A percentile compares a stretch with the other conserved stretches of the same genome.
Conservation (phyloP, 2,329 filamentous ascomycete species). For the Helminthosporium solani region DNA sequence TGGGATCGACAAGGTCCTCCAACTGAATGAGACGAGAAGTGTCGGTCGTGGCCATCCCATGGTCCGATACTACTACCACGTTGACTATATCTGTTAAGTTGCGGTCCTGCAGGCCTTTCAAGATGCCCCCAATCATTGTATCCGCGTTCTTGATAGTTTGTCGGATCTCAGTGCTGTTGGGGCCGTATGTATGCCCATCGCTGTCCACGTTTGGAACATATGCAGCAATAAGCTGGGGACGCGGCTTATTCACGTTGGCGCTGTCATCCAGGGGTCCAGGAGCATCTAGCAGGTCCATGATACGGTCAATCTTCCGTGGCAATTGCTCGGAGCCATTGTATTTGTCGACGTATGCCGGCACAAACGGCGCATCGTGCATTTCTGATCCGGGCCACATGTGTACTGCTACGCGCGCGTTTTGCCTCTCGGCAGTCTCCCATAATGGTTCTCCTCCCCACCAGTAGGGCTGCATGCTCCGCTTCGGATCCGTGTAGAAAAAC, state of each 20-base stretch:
- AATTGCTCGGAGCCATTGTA: conserved; percentile 79
- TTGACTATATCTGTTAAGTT: conserved; percentile 92
- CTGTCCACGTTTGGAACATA: conserved; percentile 92
- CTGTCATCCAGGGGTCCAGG: conserved; percentile 67
- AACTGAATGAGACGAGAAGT: conserved; percentile 78
- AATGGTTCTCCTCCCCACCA: conserved; percentile 97
- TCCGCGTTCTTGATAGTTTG: conserved; percentile 78
- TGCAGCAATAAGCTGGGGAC: conserved; percentile 88
- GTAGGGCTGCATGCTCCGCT: conserved; percentile 73
- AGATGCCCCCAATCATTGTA: conserved; percentile 73
- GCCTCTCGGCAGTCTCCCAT: conserved; percentile 88
- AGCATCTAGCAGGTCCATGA: conserved; percentile 81
- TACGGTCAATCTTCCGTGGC: conserved; percentile 71
- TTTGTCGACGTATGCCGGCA: conserved; percentile 79
- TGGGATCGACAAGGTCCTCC: conserved; percentile 80
- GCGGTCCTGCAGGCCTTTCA: conserved; percentile 72
- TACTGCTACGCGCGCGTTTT: conserved; percentile 75
- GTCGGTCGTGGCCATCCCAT: conserved; percentile 96
- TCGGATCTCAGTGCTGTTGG: conserved; percentile 90
- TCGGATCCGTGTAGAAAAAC: conserved; percentile 83
- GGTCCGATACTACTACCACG: conserved; percentile 92
- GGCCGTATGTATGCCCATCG: conserved; percentile 84
- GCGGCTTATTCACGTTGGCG: conserved; percentile 51
- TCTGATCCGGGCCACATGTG: conserved; percentile 99
- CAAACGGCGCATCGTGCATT: conserved; percentile 72